phyloP scores from a whole-genome alignment of 1,284 basidiomycete genomes.

The Malassezia sp. region DNA sequence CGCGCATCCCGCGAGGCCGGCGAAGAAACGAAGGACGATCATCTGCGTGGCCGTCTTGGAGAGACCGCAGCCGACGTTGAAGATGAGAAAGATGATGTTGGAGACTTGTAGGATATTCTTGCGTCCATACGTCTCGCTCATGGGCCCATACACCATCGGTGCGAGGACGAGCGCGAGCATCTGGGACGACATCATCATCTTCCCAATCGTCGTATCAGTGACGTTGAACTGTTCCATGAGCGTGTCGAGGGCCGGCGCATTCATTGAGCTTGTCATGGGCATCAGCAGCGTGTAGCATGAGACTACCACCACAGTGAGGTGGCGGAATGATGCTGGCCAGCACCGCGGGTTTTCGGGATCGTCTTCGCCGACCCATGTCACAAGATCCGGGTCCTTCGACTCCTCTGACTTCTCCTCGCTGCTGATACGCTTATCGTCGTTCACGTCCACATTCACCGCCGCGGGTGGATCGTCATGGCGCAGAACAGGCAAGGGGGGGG shows the following conservation, averaged over 20 bases:
- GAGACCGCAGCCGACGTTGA: constrained; percentile 16
- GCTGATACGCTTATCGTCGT: too few relatives aligned
- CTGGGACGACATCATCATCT: constrained; percentile 12
- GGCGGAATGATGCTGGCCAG: not conserved
- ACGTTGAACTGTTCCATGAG: not conserved
- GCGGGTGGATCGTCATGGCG: too few relatives aligned
- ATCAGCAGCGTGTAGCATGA: constrained; percentile 10
- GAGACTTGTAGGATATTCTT: constrained; percentile 6
- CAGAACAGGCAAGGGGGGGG: too few relatives aligned
- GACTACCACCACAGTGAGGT: constrained; percentile 1
- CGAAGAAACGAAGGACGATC: constrained; percentile 23
- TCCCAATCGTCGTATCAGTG: not conserved
- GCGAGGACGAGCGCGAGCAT: constrained; percentile 8
- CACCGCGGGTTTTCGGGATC: constrained; percentile 8
- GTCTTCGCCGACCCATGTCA: constrained; percentile 7
- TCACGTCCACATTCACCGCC: too few relatives aligned
- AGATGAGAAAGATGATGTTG: constrained; percentile 11
- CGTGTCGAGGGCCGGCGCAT: constrained; percentile 7
- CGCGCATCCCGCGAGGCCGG: constrained; percentile 43
- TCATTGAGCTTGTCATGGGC: constrained; percentile 7
- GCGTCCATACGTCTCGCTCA: constrained; percentile 11
- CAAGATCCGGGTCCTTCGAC: not conserved
- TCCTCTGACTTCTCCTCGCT: too few relatives aligned
- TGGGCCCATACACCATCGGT: constrained; percentile 4
- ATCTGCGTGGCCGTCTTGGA: constrained; percentile 22